Base-by-base conservation (phyloP, 345 rosid genomes). In the Cochlearia excelsa region DNA sequence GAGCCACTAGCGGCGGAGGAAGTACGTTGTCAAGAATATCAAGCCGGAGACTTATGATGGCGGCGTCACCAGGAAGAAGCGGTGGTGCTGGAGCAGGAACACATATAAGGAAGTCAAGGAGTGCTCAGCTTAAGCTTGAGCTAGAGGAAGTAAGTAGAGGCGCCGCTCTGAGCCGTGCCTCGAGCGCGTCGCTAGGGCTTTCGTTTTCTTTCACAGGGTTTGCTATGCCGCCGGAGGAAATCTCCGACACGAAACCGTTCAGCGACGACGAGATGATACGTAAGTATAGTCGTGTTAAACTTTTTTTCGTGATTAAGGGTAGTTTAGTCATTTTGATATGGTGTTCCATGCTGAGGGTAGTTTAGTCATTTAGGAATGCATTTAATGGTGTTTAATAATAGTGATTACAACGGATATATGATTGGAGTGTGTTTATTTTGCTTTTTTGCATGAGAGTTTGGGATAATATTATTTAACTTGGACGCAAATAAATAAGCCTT, bases 151-250 rank as follows among this genome's bases (percentile, higher is more conserved):
- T 93, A 30, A 82, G 73, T 74, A 86, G 86, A 37, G 91, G 99
- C 0, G 94, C 94, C 0, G 99, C 95, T 7, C 70, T 93, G 26
- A 93, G 99, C 74, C 80, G 99, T 35, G 97, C 97, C 3, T 93
- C 99, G 0, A 93, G 99, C 28, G 99, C 99, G 11, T 88, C 97
- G 68, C 69, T 93, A 1, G 97, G 97, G 38, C 65, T 93, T 27
- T 86, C 99, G 7, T 93, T 88, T 68, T 88, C 97, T 26, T 93
- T 93, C 84, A 88, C 95, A 23, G 99, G 99, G 50, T 93, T 93
- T 79, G 75, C 78, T 57, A 38, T 86, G 75, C 97, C 95, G 10
- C 85, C 85, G 1, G 99, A 88, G 26, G 97, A 86, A 60, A 78
- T 85, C 28, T 77, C 85, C 34, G 89, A 88, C 77, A 79, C 83